These are phyloP conservation scores for Dendrobium catenatum DNA, from an alignment of 106 monocot genomes.

Conservation along the genomic window DNA sequence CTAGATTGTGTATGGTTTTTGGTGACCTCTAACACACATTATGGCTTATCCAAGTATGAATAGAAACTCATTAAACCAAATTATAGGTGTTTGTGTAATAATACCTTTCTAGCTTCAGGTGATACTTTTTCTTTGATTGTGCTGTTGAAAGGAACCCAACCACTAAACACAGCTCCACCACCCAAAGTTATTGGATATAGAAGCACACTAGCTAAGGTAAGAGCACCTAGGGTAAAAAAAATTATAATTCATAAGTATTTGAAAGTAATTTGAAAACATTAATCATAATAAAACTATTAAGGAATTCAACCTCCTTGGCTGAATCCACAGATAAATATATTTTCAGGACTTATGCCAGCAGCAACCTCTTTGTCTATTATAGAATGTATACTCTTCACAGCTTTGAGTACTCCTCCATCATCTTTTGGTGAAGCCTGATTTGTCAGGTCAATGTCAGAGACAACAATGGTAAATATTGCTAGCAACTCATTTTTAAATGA, in stretches of 20 bases:
- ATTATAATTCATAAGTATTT: not conserved
- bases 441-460: not conserved
- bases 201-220: conserved; percentile 83
- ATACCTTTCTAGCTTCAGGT: conserved; percentile 80
- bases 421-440: conserved; percentile 76
- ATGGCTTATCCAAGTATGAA: not conserved
- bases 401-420: conserved; percentile 60
- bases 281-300: not conserved
- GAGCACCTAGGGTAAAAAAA: conserved; percentile 39
- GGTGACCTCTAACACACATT: not conserved
- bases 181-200: conserved; percentile 85
- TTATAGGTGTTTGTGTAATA: not conserved
- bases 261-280: not conserved
- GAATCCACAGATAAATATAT: conserved; percentile 84
- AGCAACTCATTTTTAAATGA: not conserved
- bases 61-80: not conserved
- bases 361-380: conserved; percentile 76
- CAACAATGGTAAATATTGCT: not conserved
- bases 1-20: not conserved
- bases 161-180: conserved; percentile 83
- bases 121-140: conserved; percentile 56
- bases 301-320: conserved; percentile 77
- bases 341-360: conserved; percentile 66
- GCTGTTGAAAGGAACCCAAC: conserved; percentile 89
- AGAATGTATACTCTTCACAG: conserved; percentile 70